phyloP scores from a whole-genome alignment of 176 grass and related monocot genomes.

The Oropetium thomaeum region DNA sequence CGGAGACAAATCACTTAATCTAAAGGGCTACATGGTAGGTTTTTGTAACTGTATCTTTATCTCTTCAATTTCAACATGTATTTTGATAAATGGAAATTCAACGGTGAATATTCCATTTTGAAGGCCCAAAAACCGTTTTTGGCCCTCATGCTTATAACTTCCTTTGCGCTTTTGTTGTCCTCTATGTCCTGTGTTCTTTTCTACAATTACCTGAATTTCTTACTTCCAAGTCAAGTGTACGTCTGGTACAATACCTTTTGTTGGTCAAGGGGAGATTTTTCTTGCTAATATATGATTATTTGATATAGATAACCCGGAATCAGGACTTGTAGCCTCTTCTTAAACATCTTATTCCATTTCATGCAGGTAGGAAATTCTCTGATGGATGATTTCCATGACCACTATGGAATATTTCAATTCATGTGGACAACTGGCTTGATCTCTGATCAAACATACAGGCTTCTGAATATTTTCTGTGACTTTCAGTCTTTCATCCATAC shows the following conservation, averaged over 20 bases:
- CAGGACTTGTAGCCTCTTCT: neutral
- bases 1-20: conserved; percentile 80
- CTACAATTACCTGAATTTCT: conserved; percentile 6
- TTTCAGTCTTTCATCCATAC: conserved; percentile 82
- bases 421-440: conserved; percentile 92
- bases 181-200: neutral
- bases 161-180: conserved; percentile 1
- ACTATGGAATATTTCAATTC: conserved; percentile 94
- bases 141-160: neutral
- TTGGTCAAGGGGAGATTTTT: neutral
- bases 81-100: conserved; percentile 35
- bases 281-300: neutral
- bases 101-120: neutral
- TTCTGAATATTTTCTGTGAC: conserved; percentile 86
- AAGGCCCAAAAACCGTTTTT: neutral
- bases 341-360: conserved; percentile 19
- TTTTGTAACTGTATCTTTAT: conserved; percentile 28
- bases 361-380: conserved; percentile 97
- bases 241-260: neutral
- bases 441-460: conserved; percentile 94
- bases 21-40: conserved; percentile 91
- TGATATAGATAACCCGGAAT: neutral
- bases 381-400: conserved; percentile 95
- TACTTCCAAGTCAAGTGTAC: conserved; percentile 22
- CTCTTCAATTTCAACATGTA: conserved; percentile 3